Percentiles rank a stretch among this genome's conserved stretches.
These are phyloP conservation scores for Mimosa pudica DNA, from an alignment of 306 rosid genomes.

Conservation along the genomic window DNA sequence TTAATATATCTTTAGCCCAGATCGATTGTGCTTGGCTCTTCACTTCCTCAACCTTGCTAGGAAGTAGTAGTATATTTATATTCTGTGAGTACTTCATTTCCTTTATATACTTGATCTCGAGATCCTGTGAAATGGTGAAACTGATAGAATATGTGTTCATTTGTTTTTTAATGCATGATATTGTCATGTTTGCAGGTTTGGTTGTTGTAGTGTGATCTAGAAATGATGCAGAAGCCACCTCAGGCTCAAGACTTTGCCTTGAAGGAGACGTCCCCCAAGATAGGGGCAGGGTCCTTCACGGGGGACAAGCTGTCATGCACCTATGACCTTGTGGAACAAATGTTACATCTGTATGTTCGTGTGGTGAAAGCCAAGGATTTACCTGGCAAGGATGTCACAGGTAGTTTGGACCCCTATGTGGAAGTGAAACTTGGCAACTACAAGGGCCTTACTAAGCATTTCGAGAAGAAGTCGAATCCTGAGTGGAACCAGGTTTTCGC, in stretches of 20 bases:
- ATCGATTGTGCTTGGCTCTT: slow-evolving; percentile 20
- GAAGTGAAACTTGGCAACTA: slow-evolving; percentile 93
- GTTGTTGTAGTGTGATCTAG: slow-evolving; percentile 14
- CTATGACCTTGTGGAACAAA: slow-evolving; percentile 91
- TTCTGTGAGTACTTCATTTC: not conserved
- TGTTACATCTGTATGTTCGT: slow-evolving; percentile 82
- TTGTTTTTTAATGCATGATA: slow-evolving; percentile 10
- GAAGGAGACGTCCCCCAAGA: slow-evolving; percentile 86
- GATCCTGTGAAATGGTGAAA: not conserved
- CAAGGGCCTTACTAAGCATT: slow-evolving; percentile 73
- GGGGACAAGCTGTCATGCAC: slow-evolving; percentile 81
- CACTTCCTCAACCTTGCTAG: slow-evolving; percentile 8
- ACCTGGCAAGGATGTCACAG: slow-evolving; percentile 80
- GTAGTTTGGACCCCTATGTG: slow-evolving; percentile 87
- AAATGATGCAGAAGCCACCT: slow-evolving; percentile 73
- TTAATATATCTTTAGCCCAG: slow-evolving; percentile 36
- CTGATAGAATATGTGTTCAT: not conserved
- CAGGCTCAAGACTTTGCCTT: slow-evolving; percentile 73
- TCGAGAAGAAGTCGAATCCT: slow-evolving; percentile 83
- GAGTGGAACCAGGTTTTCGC: slow-evolving; percentile 84
- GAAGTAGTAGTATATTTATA: not conserved
- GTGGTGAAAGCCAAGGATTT: slow-evolving; percentile 90
- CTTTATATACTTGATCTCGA: not conserved
- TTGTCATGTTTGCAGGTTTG: slow-evolving; percentile 23
- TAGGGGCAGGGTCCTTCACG: slow-evolving; percentile 63